phyloP scores from a whole-genome alignment of 2,329 filamentous ascomycete genomes.

The Colletotrichum agaves region DNA sequence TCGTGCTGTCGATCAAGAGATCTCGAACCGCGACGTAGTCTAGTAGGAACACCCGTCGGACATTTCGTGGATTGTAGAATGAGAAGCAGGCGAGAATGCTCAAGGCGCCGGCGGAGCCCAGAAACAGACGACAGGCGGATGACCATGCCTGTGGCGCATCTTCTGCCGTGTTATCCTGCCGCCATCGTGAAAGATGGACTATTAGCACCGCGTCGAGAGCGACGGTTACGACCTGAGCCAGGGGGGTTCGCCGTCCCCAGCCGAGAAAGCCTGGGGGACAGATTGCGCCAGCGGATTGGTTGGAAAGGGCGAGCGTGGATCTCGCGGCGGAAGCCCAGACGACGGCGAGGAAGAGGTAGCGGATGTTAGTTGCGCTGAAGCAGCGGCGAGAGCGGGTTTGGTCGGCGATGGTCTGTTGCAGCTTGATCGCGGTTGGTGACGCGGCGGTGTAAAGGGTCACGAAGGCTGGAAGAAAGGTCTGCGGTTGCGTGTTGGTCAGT shows the following conservation, averaged over 20 bases:
- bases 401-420: slow-evolving; percentile 41
- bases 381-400: slow-evolving; percentile 24
- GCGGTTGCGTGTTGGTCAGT: neutral
- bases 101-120: slow-evolving; percentile 42
- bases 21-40: slow-evolving; percentile 44
- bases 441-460: slow-evolving; percentile 41
- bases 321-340: slow-evolving; percentile 47
- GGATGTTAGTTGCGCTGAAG: slow-evolving; percentile 15
- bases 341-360: slow-evolving; percentile 42
- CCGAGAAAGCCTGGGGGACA: slow-evolving; percentile 42
- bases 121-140: slow-evolving; percentile 39
- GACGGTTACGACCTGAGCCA: slow-evolving; percentile 44
- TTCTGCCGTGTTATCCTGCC: slow-evolving; percentile 40
- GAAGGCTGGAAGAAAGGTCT: slow-evolving; percentile 48
- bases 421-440: slow-evolving; percentile 38
- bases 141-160: slow-evolving; percentile 41
- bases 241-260: slow-evolving; percentile 44
- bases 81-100: slow-evolving; percentile 44
- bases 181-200: slow-evolving; percentile 41
- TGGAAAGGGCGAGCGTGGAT: slow-evolving; percentile 42
- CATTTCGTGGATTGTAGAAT: slow-evolving; percentile 42
- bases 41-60: slow-evolving; percentile 46
- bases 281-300: slow-evolving; percentile 44
- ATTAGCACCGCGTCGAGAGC: slow-evolving; percentile 47
- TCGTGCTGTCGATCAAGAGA: slow-evolving; percentile 44